These are phyloP conservation scores for Gorgonomyces haynaldii DNA, from an alignment of 192 early-diverging fungal genomes.

Conservation along the genomic window DNA sequence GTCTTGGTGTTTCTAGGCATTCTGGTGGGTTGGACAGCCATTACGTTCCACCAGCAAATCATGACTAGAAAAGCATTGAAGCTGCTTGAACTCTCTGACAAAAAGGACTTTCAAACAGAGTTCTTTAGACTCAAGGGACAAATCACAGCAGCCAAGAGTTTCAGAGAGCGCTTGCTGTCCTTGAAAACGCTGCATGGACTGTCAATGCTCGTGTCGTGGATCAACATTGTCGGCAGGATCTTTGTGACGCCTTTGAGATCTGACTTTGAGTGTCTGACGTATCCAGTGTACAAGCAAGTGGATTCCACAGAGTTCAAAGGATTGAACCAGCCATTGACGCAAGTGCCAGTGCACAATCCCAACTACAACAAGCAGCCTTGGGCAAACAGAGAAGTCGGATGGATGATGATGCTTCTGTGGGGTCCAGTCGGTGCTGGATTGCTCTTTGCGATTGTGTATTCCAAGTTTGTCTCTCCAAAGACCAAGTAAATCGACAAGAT, in stretches of 20 bases:
- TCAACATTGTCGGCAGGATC: slow-evolving; percentile 24
- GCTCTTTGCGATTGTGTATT: no score
- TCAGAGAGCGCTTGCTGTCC: slow-evolving; percentile 9
- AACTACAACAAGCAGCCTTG: slow-evolving; percentile 19
- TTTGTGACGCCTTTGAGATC: slow-evolving; percentile 17
- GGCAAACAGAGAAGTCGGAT: slow-evolving; percentile 15
- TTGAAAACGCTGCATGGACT: slow-evolving; percentile 28
- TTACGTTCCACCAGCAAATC: slow-evolving; percentile 18
- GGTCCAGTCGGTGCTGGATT: not conserved
- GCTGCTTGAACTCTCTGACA: no score
- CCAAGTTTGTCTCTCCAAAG: no score
- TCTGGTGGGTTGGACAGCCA: slow-evolving; percentile 21
- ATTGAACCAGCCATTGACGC: not conserved
- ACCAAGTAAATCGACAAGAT: no score
- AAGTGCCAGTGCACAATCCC: slow-evolving; percentile 15
- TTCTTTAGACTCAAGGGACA: not conserved
- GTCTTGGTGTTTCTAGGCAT: slow-evolving; percentile 19
- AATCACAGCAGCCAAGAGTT: not conserved
- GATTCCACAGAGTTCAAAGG: slow-evolving; percentile 14
- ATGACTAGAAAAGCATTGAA: not conserved
- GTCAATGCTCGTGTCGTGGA: slow-evolving; percentile 27
- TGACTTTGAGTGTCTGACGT: slow-evolving; percentile 26
- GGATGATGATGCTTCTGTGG: slow-evolving; percentile 4
- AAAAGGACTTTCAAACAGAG: not conserved
- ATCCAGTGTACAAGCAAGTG: slow-evolving; percentile 23